Evolutionary conservation across 2,329 filamentous ascomycete genomes (phyloP).

Genomic region (Aspergillus versicolor): DNA sequence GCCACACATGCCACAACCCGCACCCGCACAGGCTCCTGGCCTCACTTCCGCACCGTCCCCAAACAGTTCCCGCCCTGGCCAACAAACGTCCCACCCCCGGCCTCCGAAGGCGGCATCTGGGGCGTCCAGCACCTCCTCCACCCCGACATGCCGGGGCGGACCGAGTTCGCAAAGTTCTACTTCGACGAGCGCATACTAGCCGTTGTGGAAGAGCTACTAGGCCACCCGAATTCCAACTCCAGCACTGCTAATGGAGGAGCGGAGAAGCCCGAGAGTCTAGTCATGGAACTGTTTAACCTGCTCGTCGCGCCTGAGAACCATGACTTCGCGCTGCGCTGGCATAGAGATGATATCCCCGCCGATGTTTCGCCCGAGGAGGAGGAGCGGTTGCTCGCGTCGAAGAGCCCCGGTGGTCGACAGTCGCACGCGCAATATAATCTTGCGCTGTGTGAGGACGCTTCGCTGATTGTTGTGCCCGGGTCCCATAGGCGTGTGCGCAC

Average conservation of each 20-base stretch:
- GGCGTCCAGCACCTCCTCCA: slow-evolving; percentile 84
- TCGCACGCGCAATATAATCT: slow-evolving; percentile 87
- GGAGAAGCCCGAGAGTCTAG: slow-evolving; percentile 47
- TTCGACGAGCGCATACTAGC: slow-evolving; percentile 66
- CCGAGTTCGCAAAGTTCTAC: slow-evolving; percentile 66
- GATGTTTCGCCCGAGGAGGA: slow-evolving; percentile 67
- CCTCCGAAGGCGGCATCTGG: slow-evolving; percentile 69
- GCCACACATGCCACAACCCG: slow-evolving; percentile 57
- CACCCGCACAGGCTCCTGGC: slow-evolving; percentile 73
- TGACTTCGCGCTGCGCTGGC: slow-evolving; percentile 78
- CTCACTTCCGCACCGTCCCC: slow-evolving; percentile 76
- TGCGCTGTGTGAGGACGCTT: slow-evolving; percentile 72
- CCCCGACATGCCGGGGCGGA: slow-evolving; percentile 63
- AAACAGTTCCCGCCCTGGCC: slow-evolving; percentile 92
- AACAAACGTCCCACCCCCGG: slow-evolving; percentile 47
- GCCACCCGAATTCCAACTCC: not conserved
- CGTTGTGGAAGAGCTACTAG: slow-evolving; percentile 61
- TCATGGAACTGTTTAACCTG: slow-evolving; percentile 88
- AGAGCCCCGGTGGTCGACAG: slow-evolving; percentile 46
- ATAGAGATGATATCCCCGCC: slow-evolving; percentile 78
- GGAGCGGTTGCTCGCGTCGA: slow-evolving; percentile 55
- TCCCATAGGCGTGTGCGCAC: slow-evolving; percentile 72
- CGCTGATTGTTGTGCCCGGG: slow-evolving; percentile 73
- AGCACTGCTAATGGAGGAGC: slow-evolving; percentile 18
- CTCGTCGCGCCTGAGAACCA: slow-evolving; percentile 67